Evolutionary conservation across 495 filamentous ascomycete species (phyloP).

Genomic region (Neurospora intermedia): DNA sequence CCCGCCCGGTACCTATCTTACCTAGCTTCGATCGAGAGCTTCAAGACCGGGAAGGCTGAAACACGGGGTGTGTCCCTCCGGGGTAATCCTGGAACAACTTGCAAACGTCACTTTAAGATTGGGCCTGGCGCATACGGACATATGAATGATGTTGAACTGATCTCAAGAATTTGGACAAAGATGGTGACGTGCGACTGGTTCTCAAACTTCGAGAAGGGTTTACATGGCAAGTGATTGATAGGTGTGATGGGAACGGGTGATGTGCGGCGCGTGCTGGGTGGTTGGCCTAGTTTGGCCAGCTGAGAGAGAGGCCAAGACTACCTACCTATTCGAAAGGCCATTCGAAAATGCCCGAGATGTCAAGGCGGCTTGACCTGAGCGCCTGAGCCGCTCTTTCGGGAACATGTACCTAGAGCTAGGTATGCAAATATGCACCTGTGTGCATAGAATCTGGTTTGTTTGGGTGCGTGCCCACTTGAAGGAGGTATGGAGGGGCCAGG

Average conservation of each 20-base stretch:
- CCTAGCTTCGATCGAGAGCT: not conserved
- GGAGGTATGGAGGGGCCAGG: not conserved
- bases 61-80: not conserved
- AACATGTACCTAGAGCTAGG: not conserved
- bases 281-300: not conserved
- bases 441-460: not conserved
- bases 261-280: not conserved
- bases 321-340: no score
- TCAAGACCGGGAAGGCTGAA: not conserved
- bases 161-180: not conserved
- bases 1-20: not conserved
- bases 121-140: not conserved
- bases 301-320: not conserved
- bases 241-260: not conserved
- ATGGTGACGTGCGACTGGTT: not conserved
- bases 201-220: not conserved
- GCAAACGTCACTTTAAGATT: not conserved
- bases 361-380: not conserved
- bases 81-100: not conserved
- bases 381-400: not conserved
- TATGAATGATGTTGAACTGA: not conserved
- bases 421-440: not conserved
- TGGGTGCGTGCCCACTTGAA: not conserved
- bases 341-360: not conserved
- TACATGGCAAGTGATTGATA: not conserved